Percentiles rank a stretch among this genome's conserved stretches.
phyloP scores from a whole-genome alignment of 768 basidiomycete species.

The Amanita muscaria region DNA sequence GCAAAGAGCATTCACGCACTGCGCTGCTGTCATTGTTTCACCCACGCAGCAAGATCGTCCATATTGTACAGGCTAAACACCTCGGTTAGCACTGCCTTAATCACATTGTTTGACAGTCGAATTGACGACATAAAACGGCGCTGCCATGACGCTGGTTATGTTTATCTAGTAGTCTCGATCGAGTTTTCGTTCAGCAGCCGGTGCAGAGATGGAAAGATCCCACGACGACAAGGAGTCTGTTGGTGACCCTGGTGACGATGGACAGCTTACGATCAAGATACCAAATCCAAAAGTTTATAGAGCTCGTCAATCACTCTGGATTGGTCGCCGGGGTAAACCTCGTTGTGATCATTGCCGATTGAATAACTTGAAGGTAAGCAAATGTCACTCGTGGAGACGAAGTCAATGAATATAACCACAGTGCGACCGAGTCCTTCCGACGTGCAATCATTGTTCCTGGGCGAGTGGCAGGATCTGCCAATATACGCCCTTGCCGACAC shows the following conservation, averaged over 20 bases:
- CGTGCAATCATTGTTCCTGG: conserved; percentile 67
- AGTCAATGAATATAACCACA: conserved; percentile 16
- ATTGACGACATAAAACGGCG: background rate
- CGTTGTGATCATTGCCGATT: conserved; percentile 66
- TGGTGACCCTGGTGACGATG: conserved; percentile 37
- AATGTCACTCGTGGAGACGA: conserved; percentile 6
- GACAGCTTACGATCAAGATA: conserved; percentile 53
- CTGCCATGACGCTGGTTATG: background rate
- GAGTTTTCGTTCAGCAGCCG: background rate
- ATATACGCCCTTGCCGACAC: conserved; percentile 67
- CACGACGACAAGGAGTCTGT: conserved; percentile 29
- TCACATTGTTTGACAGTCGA: background rate
- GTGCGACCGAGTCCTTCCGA: conserved; percentile 66
- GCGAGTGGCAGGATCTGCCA: conserved; percentile 54
- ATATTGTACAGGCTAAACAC: background rate
- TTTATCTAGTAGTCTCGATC: background rate
- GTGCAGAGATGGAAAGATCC: conserved; percentile 22
- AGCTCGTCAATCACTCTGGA: conserved; percentile 67
- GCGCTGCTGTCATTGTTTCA: conserved; percentile 3
- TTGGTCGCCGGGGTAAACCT: conserved; percentile 66
- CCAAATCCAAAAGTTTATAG: conserved; percentile 60
- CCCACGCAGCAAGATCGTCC: conserved; percentile 1
- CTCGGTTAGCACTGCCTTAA: background rate
- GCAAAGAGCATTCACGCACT: background rate
- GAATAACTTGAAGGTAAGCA: conserved; percentile 61